Evolutionary conservation across 2,329 filamentous ascomycete genomes (phyloP), one percentile per base, ranked within the genome.

Genomic region (Dryadomyces quercus-mongolicae): DNA sequence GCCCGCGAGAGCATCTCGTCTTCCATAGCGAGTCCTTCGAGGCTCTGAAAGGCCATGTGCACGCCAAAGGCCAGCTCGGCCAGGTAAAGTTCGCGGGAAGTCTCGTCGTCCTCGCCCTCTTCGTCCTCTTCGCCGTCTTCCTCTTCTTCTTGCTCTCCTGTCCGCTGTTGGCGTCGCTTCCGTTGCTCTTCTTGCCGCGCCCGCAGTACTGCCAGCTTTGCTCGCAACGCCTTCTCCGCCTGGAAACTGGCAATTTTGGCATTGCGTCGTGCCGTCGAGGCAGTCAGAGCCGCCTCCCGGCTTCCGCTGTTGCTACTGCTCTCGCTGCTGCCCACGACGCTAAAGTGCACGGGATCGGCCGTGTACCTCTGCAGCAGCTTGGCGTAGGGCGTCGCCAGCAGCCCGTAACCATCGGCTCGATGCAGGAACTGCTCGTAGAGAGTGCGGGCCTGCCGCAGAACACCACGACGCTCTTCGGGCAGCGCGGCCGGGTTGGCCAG

Each of bases 21-120:
- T 70, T 98, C 93, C 61, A 88, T 85, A 44, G 86, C 87, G 55
- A 96, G 76, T 18, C 87, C 81, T 67, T 97, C 93, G n/a, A 98
- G 78, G 0, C 84, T 79, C 65, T 93, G 86, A 63, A 97, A 94
- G 5, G 90, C 77, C 65, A 86, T 81, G 67, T 96, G 88, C 3
- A 84, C 79, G 62, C 78, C 81, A 59, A 90, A 83, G 18, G 79
- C 74, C 46, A 95, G 72, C 60, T 88, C 82, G 1, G 90, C 82
- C 31, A 95, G 73, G 63, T 95, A 82, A 34, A 95, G 74, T 58
- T 87, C 78, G 50, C 93, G 82, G 15, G 90, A 78, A n/a, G 85
- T 77, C 61, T 91, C 87, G 55, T 98, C 93, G 63, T 97, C 93
- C 48, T 84, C 82, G 69, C 83, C 64, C 31, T 60, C 62, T 5